Base-by-base conservation (phyloP, 805 yeast species). In the Saccharomycopsis fibuligera region DNA sequence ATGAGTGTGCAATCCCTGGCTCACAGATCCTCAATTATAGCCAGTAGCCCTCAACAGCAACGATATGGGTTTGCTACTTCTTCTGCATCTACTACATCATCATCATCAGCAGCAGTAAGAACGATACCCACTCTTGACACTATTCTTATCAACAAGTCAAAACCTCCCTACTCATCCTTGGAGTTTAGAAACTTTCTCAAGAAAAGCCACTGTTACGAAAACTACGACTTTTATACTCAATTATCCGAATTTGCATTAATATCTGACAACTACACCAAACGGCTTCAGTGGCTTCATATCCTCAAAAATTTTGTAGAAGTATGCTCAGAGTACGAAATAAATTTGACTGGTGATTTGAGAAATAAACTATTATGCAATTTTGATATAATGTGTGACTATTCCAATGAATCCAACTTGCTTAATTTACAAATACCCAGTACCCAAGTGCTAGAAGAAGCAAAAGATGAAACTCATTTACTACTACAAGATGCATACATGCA, bases 401-500 rank as follows among this genome's bases (percentile, higher is more conserved):
- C 14, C n/a, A 40, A 31, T 24, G 48, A 38, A 23, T 17, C 31
- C 14, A 33, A 19, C 5, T 2, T 33, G 19, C 21, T 38, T 3
- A 33, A 21, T 17, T 30, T 49, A 12, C 30, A 24, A 19, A 40
- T 49, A n/a, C 55, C 55, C 2, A 22, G 17, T 4, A 23, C 12
- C 3, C 12, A 21, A 12, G 25, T 38, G 5, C 27, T 52, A 5
- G 14, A 35, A 8, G 50, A 48, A n/a, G 55, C 53, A 4, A 48
- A 38, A 36, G 50, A 52, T 21, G 55, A 52, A 37, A 36, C 47
- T 3, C 43, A 33, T 33, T 17, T 41, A 6, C 29, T 52, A 23
- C 16, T 52, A 16, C 55, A 48, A 14, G 55, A 52, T 29, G 53
- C 55, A 2, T 52, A 49, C 24, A 17, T 52, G 4, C 55, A 52